Conservation (phyloP, 306 rosid genomes). For the Cucumis cinereus region DNA sequence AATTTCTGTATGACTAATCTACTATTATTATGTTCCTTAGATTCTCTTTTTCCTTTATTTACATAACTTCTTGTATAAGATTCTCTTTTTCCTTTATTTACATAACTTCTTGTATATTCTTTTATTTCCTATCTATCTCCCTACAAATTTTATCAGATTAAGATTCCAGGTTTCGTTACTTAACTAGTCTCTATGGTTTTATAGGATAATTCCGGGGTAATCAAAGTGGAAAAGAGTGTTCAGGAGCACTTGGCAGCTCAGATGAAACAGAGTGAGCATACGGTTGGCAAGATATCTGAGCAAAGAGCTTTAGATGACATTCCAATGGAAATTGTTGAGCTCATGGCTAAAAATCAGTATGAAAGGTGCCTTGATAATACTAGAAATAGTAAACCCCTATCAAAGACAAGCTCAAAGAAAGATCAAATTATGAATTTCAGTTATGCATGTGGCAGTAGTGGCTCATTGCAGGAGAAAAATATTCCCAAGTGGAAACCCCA, state of each 20-base stretch:
- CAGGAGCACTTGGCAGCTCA: slow-evolving; percentile 26
- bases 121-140: not conserved
- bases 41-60: not conserved
- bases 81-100: not conserved
- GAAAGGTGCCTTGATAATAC: slow-evolving; percentile 64
- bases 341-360: slow-evolving; percentile 75
- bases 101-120: not conserved
- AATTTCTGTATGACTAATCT: not conserved
- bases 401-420: slow-evolving; percentile 38
- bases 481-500: slow-evolving; percentile 32
- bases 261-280: slow-evolving; percentile 32
- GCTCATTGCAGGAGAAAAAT: slow-evolving; percentile 28
- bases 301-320: slow-evolving; percentile 66
- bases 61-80: not conserved
- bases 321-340: slow-evolving; percentile 94
- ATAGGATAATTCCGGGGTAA: slow-evolving; percentile 48
- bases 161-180: slow-evolving; percentile 12
- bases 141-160: slow-evolving; percentile 14
- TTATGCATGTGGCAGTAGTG: slow-evolving; percentile 21
- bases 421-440: slow-evolving; percentile 25
- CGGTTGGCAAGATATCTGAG: slow-evolving; percentile 18
- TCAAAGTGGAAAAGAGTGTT: slow-evolving; percentile 28
- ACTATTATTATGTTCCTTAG: not conserved
- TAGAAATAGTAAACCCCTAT: slow-evolving; percentile 22
- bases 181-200: not conserved